These are phyloP conservation scores for Myxozyma lipomycoides DNA, from an alignment of 805 yeast genomes.

Conservation along the genomic window DNA sequence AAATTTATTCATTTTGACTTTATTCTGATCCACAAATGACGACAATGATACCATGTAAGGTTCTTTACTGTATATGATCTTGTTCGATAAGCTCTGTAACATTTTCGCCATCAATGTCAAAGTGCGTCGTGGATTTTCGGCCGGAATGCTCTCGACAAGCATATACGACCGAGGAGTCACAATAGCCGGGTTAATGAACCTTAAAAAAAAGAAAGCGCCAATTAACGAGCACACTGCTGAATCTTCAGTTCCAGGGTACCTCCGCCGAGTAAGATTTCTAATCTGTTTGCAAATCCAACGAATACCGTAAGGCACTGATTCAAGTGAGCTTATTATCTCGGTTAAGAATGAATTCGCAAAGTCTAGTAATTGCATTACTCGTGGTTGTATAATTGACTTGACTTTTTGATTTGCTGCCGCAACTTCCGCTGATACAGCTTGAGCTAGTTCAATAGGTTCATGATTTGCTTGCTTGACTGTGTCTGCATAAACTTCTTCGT, in stretches of 20 bases:
- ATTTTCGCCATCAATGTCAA: constrained; percentile 77
- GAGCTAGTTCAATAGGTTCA: constrained; percentile 10
- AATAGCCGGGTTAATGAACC: constrained; percentile 83
- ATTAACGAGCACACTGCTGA: constrained; percentile 44
- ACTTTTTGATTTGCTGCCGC: constrained; percentile 36
- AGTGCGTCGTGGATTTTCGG: constrained; percentile 53
- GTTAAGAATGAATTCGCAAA: constrained; percentile 42
- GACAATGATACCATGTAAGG: constrained; percentile 34
- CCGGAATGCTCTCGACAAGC: constrained; percentile 38
- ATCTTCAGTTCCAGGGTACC: constrained; percentile 55
- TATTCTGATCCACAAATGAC: constrained; percentile 34
- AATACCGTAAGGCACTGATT: constrained; percentile 65
- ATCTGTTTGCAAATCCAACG: constrained; percentile 66
- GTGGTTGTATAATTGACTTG: constrained; percentile 31
- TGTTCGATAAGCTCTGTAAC: constrained; percentile 83
- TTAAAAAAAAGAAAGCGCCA: constrained; percentile 79
- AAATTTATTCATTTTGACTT: constrained; percentile 34
- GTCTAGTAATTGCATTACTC: constrained; percentile 30
- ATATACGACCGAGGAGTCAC: constrained; percentile 72
- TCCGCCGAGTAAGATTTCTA: constrained; percentile 50
- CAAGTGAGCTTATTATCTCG: constrained; percentile 53
- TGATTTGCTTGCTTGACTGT: constrained; percentile 4
- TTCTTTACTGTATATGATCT: constrained; percentile 60
- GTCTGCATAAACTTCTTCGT: constrained; percentile 30
- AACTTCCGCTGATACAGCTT: constrained; percentile 33